Conservation (phyloP, 2,329 filamentous ascomycete species). For the Fusarium denticulatum region DNA sequence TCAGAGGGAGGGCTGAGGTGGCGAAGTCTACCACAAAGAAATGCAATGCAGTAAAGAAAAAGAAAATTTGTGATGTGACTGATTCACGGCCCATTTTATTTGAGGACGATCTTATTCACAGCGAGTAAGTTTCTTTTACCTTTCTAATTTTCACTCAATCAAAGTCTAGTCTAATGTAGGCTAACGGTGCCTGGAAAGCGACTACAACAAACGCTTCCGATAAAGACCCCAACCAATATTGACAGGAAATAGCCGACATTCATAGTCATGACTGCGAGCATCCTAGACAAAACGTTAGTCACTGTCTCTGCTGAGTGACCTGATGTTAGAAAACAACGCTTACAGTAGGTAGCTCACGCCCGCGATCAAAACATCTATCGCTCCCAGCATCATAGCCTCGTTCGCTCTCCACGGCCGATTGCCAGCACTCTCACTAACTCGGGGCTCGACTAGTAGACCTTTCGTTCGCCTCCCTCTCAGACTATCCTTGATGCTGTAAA, state of each 20-base stretch:
- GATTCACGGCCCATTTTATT: not conserved
- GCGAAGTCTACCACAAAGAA: not conserved
- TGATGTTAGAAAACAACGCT: no score
- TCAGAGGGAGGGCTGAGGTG: not conserved
- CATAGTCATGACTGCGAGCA: not conserved
- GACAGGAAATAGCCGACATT: not conserved
- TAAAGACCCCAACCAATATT: not conserved
- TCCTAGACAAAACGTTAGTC: not conserved
- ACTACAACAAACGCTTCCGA: not conserved
- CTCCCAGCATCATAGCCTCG: not conserved
- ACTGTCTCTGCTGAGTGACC: fast-evolving
- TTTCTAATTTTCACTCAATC: not conserved
- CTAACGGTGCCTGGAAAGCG: not conserved
- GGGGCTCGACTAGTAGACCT: not conserved
- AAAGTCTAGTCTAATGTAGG: not conserved
- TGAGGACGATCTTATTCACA: no score
- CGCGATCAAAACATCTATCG: not conserved
- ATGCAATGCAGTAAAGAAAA: no score
- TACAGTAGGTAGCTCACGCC: not conserved
- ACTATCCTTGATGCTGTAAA: not conserved
- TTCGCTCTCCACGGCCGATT: not conserved
- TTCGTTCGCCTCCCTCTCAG: not conserved
- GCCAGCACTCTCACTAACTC: fast-evolving
- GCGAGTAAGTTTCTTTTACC: no score
- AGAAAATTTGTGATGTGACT: no score